Percentiles rank a stretch among this genome's conserved stretches.
Conservation (phyloP, 2,329 filamentous ascomycete genomes). For the Cordyceps farinosa region DNA sequence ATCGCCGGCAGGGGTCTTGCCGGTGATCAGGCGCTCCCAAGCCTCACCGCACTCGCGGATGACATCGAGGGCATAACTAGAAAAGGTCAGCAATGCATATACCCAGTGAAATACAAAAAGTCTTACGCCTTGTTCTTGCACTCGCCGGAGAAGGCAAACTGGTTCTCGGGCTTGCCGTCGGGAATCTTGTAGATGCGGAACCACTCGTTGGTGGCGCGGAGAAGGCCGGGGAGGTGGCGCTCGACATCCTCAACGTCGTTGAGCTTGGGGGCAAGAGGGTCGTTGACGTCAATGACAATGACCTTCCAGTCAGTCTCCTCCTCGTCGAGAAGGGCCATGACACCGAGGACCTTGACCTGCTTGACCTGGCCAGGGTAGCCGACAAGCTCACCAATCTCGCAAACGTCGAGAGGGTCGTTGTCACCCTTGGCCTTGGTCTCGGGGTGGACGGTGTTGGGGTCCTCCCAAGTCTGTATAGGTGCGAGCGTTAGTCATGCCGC, state of each 20-base stretch:
- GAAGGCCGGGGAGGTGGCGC: slow-evolving; percentile 92
- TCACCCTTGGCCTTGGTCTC: slow-evolving; percentile 99
- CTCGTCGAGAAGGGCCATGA: slow-evolving; percentile 98
- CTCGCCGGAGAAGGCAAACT: slow-evolving; percentile 99
- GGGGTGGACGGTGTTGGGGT: slow-evolving; percentile 91
- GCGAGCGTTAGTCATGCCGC: slow-evolving; percentile 20
- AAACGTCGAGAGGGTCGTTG: slow-evolving; percentile 98
- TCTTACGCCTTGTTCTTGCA: slow-evolving; percentile 98
- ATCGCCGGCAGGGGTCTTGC: slow-evolving; percentile 75
- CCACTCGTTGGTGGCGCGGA: slow-evolving; percentile 99
- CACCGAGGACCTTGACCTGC: slow-evolving; percentile 99
- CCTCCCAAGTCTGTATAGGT: slow-evolving; percentile 83
- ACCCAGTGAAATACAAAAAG: background rate
- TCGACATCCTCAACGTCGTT: slow-evolving; percentile 99
- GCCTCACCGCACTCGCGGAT: slow-evolving; percentile 94
- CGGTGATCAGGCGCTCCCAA: slow-evolving; percentile 93
- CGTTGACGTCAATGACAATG: slow-evolving; percentile 98
- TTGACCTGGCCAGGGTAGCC: slow-evolving; percentile 95
- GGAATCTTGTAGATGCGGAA: slow-evolving; percentile 99
- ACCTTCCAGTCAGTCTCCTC: slow-evolving; percentile 99
- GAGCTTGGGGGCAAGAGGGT: slow-evolving; percentile 92
- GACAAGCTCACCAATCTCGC: slow-evolving; percentile 98
- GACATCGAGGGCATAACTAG: slow-evolving; percentile 87
- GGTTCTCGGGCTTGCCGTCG: slow-evolving; percentile 99
- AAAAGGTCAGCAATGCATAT: slow-evolving; percentile 16